phyloP scores from a whole-genome alignment of 768 basidiomycete genomes.

The Tephrocybe sp. region DNA sequence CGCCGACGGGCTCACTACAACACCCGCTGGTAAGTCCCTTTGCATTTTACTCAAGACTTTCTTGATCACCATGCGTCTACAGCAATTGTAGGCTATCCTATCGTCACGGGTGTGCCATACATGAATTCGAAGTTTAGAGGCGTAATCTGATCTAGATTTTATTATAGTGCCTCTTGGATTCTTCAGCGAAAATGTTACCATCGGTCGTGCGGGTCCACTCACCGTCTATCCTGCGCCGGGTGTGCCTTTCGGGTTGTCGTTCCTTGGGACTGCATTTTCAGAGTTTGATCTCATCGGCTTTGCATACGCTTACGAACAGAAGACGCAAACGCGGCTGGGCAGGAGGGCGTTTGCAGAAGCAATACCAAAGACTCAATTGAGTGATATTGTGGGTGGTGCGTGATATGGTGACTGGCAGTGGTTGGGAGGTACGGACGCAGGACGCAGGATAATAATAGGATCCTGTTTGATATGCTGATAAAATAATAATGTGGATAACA shows the following conservation, averaged over 20 bases:
- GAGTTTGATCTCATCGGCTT: constrained; percentile 58
- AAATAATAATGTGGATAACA: not conserved
- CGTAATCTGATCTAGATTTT: not conserved
- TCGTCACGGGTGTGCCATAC: constrained; percentile 51
- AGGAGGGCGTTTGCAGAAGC: constrained; percentile 51
- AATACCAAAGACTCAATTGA: constrained; percentile 53
- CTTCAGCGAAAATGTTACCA: constrained; percentile 46
- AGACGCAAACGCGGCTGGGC: constrained; percentile 50
- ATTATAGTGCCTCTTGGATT: constrained; percentile 60
- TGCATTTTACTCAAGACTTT: not conserved
- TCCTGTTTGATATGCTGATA: too few relatives aligned
- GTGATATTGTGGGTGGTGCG: constrained; percentile 26
- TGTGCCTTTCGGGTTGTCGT: constrained; percentile 62
- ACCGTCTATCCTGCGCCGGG: constrained; percentile 53
- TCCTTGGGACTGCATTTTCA: constrained; percentile 61
- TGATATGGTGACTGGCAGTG: too few relatives aligned
- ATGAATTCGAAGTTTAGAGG: not conserved
- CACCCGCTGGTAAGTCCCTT: constrained; percentile 33
- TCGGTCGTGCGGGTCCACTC: constrained; percentile 36
- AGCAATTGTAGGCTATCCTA: constrained; percentile 67
- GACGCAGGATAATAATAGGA: too few relatives aligned
- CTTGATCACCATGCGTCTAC: constrained; percentile 7
- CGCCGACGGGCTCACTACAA: constrained; percentile 36
- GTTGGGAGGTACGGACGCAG: too few relatives aligned
- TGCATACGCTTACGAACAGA: constrained; percentile 68